Evolutionary conservation across 1,284 basidiomycete species (phyloP).

Genomic region (Paramarasmius palmivorus): DNA sequence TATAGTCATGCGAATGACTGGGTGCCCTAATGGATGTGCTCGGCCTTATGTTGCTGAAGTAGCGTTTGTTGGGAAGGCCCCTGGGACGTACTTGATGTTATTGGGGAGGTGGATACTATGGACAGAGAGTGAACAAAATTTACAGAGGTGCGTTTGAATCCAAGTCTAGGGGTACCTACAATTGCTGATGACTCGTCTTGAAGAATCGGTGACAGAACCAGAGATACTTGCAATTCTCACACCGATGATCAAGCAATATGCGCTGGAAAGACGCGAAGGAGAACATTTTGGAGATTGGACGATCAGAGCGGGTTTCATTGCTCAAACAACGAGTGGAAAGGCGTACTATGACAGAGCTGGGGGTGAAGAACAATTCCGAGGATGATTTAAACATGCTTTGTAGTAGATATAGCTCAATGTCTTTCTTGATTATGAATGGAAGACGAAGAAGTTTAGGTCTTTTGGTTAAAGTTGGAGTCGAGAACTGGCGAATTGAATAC

Average conservation of each 20-base stretch:
- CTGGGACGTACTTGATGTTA: conserved; percentile 92
- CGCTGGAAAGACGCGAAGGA: conserved; percentile 84
- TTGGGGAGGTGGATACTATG: conserved; percentile 94
- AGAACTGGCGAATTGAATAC: not conserved
- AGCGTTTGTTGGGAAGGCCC: conserved; percentile 96
- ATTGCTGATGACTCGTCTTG: not conserved
- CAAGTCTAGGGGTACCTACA: not conserved
- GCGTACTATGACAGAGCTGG: conserved; percentile 70
- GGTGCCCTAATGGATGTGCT: conserved; percentile 93
- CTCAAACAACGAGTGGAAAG: conserved; percentile 75
- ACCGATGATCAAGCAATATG: conserved; percentile 94
- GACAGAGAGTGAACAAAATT: conserved; percentile 93
- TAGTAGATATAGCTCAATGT: not conserved
- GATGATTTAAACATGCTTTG: not conserved
- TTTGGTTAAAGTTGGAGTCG: no score
- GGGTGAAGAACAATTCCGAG: conserved; percentile 13
- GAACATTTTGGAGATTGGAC: conserved; percentile 97
- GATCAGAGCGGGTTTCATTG: conserved; percentile 84
- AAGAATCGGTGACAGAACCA: conserved; percentile 89
- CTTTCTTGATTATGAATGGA: no score
- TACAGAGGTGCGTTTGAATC: conserved; percentile 54
- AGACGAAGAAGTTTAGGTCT: no score
- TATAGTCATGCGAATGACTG: conserved; percentile 98
- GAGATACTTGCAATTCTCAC: conserved; percentile 90
- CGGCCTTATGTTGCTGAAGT: conserved; percentile 97